Percentiles rank a stretch among this genome's conserved stretches.
These are phyloP conservation scores for Beta vulgaris DNA, from an alignment of 148 eudicot species.

Conservation along the genomic window DNA sequence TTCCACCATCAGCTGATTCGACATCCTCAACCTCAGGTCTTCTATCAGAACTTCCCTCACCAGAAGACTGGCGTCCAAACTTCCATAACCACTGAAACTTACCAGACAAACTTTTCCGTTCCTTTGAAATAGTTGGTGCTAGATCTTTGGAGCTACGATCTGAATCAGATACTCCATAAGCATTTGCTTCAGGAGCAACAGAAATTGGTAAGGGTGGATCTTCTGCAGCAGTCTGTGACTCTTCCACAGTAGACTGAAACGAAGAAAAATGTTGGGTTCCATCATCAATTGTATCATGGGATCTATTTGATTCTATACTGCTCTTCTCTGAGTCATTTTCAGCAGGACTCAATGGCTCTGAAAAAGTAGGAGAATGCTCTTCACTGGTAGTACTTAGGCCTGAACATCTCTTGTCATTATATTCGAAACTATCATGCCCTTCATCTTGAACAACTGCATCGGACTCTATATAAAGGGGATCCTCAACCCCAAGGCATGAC, in stretches of 20 bases:
- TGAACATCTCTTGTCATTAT: constrained; percentile 28
- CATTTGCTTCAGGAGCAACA: constrained; percentile 19
- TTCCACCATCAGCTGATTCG: constrained; percentile 32
- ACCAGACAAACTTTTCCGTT: constrained; percentile 45
- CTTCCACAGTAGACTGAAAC: constrained; percentile 27
- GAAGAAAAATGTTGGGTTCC: constrained; percentile 28
- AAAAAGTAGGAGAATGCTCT: constrained; percentile 53
- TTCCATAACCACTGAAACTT: constrained; percentile 84
- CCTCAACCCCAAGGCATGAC: constrained; percentile 22
- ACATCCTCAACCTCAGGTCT: constrained; percentile 36
- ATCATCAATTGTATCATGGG: constrained; percentile 42
- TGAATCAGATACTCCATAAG: constrained; percentile 13
- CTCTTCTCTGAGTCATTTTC: constrained; percentile 52
- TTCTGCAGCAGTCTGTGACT: constrained; percentile 22
- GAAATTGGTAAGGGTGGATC: constrained; percentile 30
- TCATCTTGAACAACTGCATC: constrained; percentile 31
- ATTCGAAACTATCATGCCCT: constrained; percentile 24
- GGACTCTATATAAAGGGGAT: constrained; percentile 24
- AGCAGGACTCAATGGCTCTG: constrained; percentile 53
- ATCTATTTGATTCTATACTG: constrained; percentile 54
- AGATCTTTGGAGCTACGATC: constrained; percentile 32
- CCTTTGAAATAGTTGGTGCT: constrained; percentile 31
- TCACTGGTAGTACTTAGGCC: constrained; percentile 44
- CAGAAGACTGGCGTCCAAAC: constrained; percentile 52
- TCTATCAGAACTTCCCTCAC: constrained; percentile 55